phyloP scores from a whole-genome alignment of 352 stramenopile genomes.

The Pythium myriotylum region DNA sequence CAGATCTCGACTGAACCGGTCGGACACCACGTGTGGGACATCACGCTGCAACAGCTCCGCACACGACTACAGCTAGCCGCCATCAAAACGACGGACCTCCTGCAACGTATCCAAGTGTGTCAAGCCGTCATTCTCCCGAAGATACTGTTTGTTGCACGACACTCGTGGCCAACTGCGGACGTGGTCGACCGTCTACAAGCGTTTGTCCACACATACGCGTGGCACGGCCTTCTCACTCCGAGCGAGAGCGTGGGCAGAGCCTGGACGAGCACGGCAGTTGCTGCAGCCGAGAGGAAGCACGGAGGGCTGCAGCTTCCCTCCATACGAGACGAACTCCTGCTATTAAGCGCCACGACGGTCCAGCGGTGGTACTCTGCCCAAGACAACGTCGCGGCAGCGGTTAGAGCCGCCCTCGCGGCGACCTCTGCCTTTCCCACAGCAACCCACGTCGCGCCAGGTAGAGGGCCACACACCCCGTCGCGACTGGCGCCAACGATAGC shows the following conservation, averaged over 20 bases:
- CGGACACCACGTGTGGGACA: neutral
- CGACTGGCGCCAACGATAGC: too few relatives aligned
- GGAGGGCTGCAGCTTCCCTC: too few relatives aligned
- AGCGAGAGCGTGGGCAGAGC: neutral
- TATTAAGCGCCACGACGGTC: neutral
- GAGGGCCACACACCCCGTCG: too few relatives aligned
- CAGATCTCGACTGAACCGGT: neutral
- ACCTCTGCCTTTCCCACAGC: too few relatives aligned
- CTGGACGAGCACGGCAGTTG: too few relatives aligned
- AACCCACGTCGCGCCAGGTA: too few relatives aligned
- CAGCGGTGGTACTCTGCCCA: neutral
- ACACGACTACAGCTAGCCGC: neutral
- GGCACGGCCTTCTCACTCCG: neutral
- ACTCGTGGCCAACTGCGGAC: neutral
- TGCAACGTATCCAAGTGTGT: neutral
- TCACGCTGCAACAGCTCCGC: neutral
- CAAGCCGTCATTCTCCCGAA: neutral
- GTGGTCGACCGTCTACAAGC: neutral
- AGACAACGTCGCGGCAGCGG: too few relatives aligned
- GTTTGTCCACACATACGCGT: neutral
- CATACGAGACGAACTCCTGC: neutral
- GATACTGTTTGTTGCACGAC: neutral
- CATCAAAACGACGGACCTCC: neutral
- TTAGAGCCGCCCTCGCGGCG: too few relatives aligned
- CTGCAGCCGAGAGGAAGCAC: too few relatives aligned